These are phyloP conservation scores for Chenopodium album DNA, from an alignment of 148 eudicot genomes.

Conservation along the genomic window DNA sequence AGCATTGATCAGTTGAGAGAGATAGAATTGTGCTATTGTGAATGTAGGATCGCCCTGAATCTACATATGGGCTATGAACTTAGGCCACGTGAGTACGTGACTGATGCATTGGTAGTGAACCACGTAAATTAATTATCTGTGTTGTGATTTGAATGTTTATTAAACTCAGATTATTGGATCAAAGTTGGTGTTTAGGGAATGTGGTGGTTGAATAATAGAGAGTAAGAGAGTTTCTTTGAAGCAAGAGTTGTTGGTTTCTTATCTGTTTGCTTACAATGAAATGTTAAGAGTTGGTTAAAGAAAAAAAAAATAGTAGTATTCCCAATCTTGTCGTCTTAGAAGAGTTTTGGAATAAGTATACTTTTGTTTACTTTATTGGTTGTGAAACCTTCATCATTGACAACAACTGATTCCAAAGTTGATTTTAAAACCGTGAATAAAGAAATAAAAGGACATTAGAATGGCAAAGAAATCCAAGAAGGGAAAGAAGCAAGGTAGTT, in stretches of 20 bases:
- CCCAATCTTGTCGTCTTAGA: not conserved
- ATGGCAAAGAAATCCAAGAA: no score
- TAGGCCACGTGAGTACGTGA: no score
- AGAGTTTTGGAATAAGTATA: conserved; percentile 25
- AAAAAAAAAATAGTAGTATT: not conserved
- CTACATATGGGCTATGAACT: no score
- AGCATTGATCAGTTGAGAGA: not conserved
- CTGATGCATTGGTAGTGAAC: not conserved
- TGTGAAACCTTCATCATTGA: conserved; percentile 1
- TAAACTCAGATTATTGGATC: no score
- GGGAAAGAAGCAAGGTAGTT: no score
- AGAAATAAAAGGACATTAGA: no score
- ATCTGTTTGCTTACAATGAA: conserved; percentile 15
- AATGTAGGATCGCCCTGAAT: no score
- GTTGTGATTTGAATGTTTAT: no score
- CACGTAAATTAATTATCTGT: not conserved
- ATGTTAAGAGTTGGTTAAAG: not conserved
- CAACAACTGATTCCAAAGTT: not conserved
- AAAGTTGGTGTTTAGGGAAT: not conserved
- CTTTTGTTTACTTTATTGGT: not conserved
- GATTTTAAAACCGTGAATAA: not conserved
- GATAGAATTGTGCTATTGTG: no score
- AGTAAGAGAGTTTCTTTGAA: conserved; percentile 17
- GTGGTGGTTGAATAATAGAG: conserved; percentile 17
- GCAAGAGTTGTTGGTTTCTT: conserved; percentile 5